Evolutionary conservation across 176 grass and related monocot species (phyloP).

Genomic region (Elaeis guineensis): DNA sequence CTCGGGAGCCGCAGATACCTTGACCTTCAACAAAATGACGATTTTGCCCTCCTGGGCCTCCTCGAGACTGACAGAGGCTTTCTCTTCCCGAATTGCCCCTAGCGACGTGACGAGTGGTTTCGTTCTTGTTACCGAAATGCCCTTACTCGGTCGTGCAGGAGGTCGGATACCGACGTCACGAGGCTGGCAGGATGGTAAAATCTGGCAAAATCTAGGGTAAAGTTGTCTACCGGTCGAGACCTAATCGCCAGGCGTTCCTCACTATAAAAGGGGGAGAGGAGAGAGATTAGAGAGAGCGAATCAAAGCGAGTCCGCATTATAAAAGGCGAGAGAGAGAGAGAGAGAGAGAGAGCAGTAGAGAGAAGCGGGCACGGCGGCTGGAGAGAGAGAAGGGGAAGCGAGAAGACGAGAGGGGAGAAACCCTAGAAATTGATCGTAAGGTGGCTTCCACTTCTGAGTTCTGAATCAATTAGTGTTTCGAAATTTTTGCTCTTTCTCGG

Average conservation of each 20-base stretch:
- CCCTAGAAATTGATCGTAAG: conserved; percentile 9
- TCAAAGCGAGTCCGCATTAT: background rate
- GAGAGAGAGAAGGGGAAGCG: background rate
- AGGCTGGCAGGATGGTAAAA: background rate
- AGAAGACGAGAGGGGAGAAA: background rate
- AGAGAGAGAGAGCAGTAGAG: background rate
- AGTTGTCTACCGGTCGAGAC: background rate
- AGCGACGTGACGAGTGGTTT: conserved; percentile 1
- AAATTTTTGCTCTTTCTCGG: background rate
- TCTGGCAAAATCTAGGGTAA: background rate
- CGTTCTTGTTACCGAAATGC: background rate
- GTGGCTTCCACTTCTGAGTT: background rate
- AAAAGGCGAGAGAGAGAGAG: background rate
- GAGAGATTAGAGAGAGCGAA: no score
- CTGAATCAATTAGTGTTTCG: background rate
- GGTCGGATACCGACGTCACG: no score
- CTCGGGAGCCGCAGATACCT: conserved; percentile 22
- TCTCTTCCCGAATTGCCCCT: conserved; percentile 19
- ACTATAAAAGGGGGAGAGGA: conserved; percentile 12
- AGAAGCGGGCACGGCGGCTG: conserved; percentile 5
- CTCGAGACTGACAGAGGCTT: conserved; percentile 17
- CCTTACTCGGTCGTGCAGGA: background rate
- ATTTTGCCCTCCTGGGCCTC: conserved; percentile 12
- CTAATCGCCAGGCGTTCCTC: conserved; percentile 7
- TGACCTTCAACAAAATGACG: conserved; percentile 27